phyloP scores from a whole-genome alignment of 495 filamentous ascomycete genomes.

The Staphylotrichum tortipilum region DNA sequence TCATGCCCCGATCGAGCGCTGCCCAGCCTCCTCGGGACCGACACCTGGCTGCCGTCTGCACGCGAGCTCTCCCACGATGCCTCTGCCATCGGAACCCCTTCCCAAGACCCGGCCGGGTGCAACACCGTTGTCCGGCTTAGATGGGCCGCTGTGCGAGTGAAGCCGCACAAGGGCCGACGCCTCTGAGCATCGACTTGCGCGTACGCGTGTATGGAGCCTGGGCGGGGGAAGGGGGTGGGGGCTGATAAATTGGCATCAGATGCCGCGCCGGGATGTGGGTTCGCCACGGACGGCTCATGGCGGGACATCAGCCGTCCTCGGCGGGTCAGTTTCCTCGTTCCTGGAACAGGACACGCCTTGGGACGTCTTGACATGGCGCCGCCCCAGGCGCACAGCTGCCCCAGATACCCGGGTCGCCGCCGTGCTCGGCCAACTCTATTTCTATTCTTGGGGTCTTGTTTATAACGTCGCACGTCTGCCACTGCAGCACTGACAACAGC shows the following conservation, averaged over 20 bases:
- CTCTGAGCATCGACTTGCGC: neutral
- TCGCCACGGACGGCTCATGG: neutral
- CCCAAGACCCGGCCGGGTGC: neutral
- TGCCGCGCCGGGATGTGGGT: neutral
- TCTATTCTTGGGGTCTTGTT: slow-evolving; percentile 18
- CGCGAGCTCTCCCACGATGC: neutral
- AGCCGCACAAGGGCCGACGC: slow-evolving; percentile 1
- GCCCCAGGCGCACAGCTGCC: neutral
- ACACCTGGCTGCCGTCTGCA: neutral
- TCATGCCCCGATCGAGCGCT: neutral
- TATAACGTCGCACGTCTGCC: neutral
- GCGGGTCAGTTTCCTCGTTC: slow-evolving; percentile 12
- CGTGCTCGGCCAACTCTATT: slow-evolving; percentile 12
- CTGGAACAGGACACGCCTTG: slow-evolving; percentile 7
- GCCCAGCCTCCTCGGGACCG: neutral
- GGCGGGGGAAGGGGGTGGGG: too few species aligned
- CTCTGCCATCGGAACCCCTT: neutral
- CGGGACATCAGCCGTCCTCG: neutral
- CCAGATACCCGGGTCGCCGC: slow-evolving; percentile 16
- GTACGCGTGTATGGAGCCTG: too few species aligned
- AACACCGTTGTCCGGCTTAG: neutral
- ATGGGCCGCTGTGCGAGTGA: neutral
- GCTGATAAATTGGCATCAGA: neutral
- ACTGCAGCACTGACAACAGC: neutral
- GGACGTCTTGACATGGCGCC: slow-evolving; percentile 2